Percentiles rank a stretch among this genome's conserved stretches.
Conservation (phyloP, 2,329 filamentous ascomycete genomes). For the Allantophomopsis cytisporea region DNA sequence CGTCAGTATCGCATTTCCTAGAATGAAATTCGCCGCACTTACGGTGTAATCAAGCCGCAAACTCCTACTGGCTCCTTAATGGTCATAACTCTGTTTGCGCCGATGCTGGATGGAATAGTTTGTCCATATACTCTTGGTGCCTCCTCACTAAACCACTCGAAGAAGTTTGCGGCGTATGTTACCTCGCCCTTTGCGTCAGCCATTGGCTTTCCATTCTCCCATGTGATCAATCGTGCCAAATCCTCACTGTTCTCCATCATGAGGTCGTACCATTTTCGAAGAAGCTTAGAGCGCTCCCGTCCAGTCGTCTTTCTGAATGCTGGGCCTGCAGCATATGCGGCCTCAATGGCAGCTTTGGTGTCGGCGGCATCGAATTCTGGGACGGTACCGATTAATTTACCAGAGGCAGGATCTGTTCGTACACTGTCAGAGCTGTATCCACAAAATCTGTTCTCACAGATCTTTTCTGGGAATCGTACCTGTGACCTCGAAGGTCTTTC, state of each 20-base stretch:
- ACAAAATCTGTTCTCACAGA: too few species aligned
- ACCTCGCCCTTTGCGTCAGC: slow-evolving; percentile 63
- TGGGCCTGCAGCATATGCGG: slow-evolving; percentile 65
- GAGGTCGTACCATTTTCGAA: slow-evolving; percentile 72
- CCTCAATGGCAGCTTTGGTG: slow-evolving; percentile 67
- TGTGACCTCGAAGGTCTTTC: slow-evolving; percentile 81
- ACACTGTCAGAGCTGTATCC: too few species aligned
- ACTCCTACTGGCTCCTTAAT: slow-evolving; percentile 78
- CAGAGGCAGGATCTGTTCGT: slow-evolving; percentile 63
- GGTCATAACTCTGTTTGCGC: slow-evolving; percentile 64
- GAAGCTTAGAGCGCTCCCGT: slow-evolving; percentile 58
- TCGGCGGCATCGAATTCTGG: slow-evolving; percentile 76
- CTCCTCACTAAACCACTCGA: slow-evolving; percentile 75
- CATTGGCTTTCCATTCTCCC: slow-evolving; percentile 80
- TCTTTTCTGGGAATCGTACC: slow-evolving; percentile 14
- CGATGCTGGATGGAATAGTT: slow-evolving; percentile 55
- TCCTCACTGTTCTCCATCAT: slow-evolving; percentile 70
- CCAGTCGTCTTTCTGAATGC: slow-evolving; percentile 59
- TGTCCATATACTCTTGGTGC: slow-evolving; percentile 63
- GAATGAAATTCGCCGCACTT: slow-evolving; percentile 1
- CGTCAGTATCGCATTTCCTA: background rate
- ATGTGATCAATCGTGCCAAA: slow-evolving; percentile 70
- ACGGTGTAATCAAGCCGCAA: slow-evolving; percentile 67
- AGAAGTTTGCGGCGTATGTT: slow-evolving; percentile 59
- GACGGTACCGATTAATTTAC: slow-evolving; percentile 65